Conservation (phyloP, 108 stramenopile species). For the Schizochytrium sp. region DNA sequence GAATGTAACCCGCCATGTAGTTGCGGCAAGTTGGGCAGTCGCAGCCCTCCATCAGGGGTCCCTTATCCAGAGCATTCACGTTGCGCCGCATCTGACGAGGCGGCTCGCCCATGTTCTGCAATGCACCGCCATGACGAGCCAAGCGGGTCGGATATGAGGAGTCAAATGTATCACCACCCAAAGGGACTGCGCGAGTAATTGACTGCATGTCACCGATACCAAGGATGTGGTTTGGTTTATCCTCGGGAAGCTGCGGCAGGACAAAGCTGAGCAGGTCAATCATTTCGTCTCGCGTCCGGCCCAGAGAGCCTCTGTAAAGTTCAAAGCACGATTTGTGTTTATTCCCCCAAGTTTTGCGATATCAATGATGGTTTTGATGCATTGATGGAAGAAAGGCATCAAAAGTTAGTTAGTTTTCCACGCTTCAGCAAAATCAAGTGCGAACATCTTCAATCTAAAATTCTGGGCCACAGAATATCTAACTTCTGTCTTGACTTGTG, state of each 20-base stretch:
- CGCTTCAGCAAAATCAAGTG: too few species aligned
- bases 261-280: slow-evolving; percentile 85
- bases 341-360: too few species aligned
- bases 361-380: too few species aligned
- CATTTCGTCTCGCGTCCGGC: slow-evolving; percentile 86
- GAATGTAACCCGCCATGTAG: slow-evolving; percentile 88
- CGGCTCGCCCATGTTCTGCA: slow-evolving; percentile 77
- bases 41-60: slow-evolving; percentile 83
- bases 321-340: background rate
- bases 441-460: too few species aligned
- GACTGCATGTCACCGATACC: slow-evolving; percentile 92
- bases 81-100: slow-evolving; percentile 80
- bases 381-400: too few species aligned
- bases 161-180: slow-evolving; percentile 91
- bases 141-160: slow-evolving; percentile 90
- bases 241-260: slow-evolving; percentile 81
- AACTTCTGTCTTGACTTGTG: too few species aligned
- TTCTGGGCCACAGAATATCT: too few species aligned
- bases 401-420: too few species aligned
- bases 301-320: slow-evolving; percentile 81
- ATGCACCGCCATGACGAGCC: slow-evolving; percentile 82
- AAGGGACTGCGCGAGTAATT: slow-evolving; percentile 80
- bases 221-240: slow-evolving; percentile 88
- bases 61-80: slow-evolving; percentile 74
- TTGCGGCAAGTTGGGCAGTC: slow-evolving; percentile 83